Evolutionary conservation across 768 basidiomycete genomes (phyloP).

Genomic region (Multifurca ochricompacta): DNA sequence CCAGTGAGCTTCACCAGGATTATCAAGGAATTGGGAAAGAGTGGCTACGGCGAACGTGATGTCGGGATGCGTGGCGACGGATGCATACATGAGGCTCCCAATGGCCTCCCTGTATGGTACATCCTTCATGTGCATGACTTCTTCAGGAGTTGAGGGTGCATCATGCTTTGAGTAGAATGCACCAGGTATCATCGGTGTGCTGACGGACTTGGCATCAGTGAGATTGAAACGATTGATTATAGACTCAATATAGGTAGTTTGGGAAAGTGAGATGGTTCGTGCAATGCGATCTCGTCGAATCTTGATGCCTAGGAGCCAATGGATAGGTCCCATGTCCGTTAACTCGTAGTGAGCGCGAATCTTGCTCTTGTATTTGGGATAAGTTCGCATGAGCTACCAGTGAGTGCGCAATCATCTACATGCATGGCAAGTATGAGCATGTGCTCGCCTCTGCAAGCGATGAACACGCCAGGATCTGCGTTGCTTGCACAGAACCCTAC

Average conservation of each 20-base stretch:
- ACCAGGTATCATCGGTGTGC: constrained; percentile 24
- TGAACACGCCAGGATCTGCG: constrained; percentile 21
- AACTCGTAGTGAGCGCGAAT: background rate
- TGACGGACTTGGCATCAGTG: constrained; percentile 23
- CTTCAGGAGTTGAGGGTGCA: background rate
- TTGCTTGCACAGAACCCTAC: too few species aligned
- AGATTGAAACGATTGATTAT: constrained; percentile 23
- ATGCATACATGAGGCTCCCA: too few species aligned
- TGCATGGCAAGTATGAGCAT: constrained; percentile 19
- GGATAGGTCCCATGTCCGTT: background rate
- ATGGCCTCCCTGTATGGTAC: background rate
- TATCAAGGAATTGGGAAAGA: background rate
- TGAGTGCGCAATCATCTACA: too few species aligned
- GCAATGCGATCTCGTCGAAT: background rate
- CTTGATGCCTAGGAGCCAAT: constrained; percentile 9
- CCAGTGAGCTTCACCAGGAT: too few species aligned
- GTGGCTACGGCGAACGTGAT: constrained; percentile 27
- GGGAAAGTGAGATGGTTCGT: constrained; percentile 24
- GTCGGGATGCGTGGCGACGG: constrained; percentile 30
- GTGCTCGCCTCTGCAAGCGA: background rate
- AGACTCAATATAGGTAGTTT: constrained; percentile 27
- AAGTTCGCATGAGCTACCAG: background rate
- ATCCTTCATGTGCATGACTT: background rate
- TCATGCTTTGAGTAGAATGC: background rate
- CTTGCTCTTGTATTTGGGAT: background rate